Conservation (phyloP, 2,329 filamentous ascomycete species). For the Scytalidium lignicola region DNA sequence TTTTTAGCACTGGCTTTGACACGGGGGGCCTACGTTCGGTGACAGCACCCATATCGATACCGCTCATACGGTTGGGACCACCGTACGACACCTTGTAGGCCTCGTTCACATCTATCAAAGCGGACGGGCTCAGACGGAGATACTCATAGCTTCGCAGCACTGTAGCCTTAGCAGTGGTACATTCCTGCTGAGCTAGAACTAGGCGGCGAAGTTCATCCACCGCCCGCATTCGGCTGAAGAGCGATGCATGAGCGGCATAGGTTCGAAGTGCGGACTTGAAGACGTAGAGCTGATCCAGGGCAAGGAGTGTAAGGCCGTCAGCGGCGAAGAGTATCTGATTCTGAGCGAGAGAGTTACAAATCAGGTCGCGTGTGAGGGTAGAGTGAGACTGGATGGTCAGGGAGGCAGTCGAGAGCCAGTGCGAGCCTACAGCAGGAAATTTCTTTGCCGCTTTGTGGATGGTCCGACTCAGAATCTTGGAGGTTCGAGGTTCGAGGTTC, state of each 20-base stretch:
- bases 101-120: slow-evolving; percentile 48
- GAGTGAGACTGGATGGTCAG: slow-evolving; percentile 38
- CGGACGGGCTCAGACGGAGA: slow-evolving; percentile 45
- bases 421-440: slow-evolving; percentile 32
- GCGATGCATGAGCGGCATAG: slow-evolving; percentile 42
- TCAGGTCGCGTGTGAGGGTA: slow-evolving; percentile 45
- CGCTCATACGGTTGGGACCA: slow-evolving; percentile 39
- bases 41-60: slow-evolving; percentile 32
- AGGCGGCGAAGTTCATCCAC: slow-evolving; percentile 59
- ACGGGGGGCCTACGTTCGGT: background rate
- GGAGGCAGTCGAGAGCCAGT: slow-evolving; percentile 24
- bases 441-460: slow-evolving; percentile 49
- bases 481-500: slow-evolving; percentile 41
- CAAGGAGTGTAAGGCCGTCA: slow-evolving; percentile 53
- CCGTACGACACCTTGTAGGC: slow-evolving; percentile 55
- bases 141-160: slow-evolving; percentile 53
- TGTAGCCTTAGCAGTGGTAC: slow-evolving; percentile 43
- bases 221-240: slow-evolving; percentile 47
- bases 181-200: slow-evolving; percentile 48
- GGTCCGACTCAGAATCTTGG: slow-evolving; percentile 41
- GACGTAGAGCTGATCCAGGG: slow-evolving; percentile 58
- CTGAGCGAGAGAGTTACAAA: slow-evolving; percentile 52
- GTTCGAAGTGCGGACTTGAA: slow-evolving; percentile 56
- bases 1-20: background rate
- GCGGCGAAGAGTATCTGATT: slow-evolving; percentile 57